Conservation (phyloP, 306 rosid species). For the Ormosia semicastrata region DNA sequence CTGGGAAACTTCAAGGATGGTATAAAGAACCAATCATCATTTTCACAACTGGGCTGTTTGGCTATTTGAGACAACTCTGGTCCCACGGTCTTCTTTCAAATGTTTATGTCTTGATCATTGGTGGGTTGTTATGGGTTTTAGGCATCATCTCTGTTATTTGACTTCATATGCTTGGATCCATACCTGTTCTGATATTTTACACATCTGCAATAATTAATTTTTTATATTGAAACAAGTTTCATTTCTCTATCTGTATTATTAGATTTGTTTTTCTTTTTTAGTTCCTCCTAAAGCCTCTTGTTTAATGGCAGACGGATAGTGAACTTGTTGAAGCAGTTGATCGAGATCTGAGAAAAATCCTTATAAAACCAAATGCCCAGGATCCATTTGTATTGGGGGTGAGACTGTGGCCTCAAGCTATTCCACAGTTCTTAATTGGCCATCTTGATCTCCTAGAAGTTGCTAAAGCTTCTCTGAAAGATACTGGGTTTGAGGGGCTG, state of each 20-base stretch:
- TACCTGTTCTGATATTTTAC: background rate
- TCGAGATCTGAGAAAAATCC: conserved; percentile 82
- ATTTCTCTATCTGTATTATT: conserved; percentile 15
- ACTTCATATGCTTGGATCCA: conserved; percentile 15
- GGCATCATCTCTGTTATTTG: conserved; percentile 31
- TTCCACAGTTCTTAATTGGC: conserved; percentile 93
- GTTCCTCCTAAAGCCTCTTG: conserved; percentile 20
- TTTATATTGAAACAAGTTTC: background rate
- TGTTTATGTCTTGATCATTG: conserved; percentile 19
- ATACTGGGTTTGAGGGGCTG: conserved; percentile 65
- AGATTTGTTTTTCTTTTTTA: background rate
- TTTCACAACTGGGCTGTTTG: background rate
- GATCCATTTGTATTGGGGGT: conserved; percentile 74
- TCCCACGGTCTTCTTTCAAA: conserved; percentile 10
- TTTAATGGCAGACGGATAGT: conserved; percentile 59
- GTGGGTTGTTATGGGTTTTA: background rate
- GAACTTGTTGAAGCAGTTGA: conserved; percentile 85
- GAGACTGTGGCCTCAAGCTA: conserved; percentile 90
- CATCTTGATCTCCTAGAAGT: conserved; percentile 80
- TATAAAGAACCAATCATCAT: conserved; percentile 10
- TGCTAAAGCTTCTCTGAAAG: conserved; percentile 65
- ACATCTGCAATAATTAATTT: background rate
- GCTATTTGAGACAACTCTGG: conserved; percentile 14
- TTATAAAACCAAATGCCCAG: conserved; percentile 62
- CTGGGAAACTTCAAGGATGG: background rate